phyloP scores from a whole-genome alignment of 495 filamentous ascomycete genomes.

The Echria macrotheca region DNA sequence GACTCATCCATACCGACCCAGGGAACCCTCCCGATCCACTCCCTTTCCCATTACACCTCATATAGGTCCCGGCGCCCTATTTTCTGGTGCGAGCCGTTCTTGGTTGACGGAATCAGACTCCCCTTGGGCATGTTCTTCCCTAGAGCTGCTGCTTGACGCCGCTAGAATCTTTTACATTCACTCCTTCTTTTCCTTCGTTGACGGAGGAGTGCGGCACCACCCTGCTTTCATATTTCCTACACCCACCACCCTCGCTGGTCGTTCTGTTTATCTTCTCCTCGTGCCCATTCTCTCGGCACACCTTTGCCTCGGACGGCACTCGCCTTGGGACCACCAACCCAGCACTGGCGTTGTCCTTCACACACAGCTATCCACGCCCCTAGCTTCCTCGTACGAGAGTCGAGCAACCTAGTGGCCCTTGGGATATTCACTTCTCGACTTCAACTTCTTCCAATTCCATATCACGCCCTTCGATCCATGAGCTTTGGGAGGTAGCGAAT shows the following conservation, averaged over 20 bases:
- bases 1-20: too few species aligned
- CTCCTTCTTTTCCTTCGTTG: constrained; percentile 1
- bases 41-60: constrained; percentile 3
- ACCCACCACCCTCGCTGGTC: background rate
- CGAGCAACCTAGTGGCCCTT: background rate
- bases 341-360: too few species aligned
- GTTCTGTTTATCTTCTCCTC: constrained; percentile 1
- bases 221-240: background rate
- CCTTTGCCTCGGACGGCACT: too few species aligned
- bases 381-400: background rate
- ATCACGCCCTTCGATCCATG: too few species aligned
- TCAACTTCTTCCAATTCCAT: background rate
- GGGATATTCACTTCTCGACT: background rate
- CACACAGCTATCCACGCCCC: background rate
- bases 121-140: constrained; percentile 12
- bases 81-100: constrained; percentile 1
- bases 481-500: too few species aligned
- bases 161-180: background rate
- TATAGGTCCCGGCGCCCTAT: constrained; percentile 9
- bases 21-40: too few species aligned
- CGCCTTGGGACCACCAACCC: too few species aligned
- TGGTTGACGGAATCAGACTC: constrained; percentile 9
- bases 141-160: background rate
- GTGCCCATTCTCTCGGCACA: background rate
- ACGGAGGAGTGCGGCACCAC: constrained; percentile 1